Percentiles rank a stretch among this genome's conserved stretches.
Conservation (phyloP, 1,284 basidiomycete genomes). For the Heimioporus retisporus region DNA sequence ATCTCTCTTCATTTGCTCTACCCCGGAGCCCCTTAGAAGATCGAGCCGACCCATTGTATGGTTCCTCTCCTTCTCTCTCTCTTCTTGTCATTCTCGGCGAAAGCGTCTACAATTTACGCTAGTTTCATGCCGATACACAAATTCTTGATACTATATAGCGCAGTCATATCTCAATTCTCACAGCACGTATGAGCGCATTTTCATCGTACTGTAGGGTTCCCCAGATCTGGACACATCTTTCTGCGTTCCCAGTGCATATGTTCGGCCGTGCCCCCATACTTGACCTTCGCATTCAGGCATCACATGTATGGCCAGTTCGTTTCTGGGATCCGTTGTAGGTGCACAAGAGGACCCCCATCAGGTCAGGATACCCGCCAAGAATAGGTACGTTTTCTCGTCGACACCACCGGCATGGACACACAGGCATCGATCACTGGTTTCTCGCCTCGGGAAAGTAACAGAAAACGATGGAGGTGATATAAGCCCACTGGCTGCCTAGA, state of each 20-base stretch:
- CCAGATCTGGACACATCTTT: neutral
- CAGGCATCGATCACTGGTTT: conserved; percentile 9
- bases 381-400: conserved; percentile 8
- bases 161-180: too few species aligned
- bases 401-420: conserved; percentile 16
- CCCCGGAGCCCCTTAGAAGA: conserved; percentile 39
- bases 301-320: neutral
- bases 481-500: neutral
- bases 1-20: conserved; percentile 26
- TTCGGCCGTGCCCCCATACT: neutral
- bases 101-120: too few species aligned
- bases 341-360: neutral
- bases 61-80: too few species aligned
- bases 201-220: too few species aligned
- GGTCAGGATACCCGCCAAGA: neutral
- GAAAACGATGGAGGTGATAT: conserved; percentile 11
- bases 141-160: too few species aligned
- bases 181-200: too few species aligned
- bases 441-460: conserved; percentile 2
- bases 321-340: neutral
- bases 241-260: neutral
- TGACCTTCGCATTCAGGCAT: neutral
- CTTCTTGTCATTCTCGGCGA: too few species aligned
- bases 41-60: too few species aligned
- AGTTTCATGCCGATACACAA: too few species aligned